phyloP scores from a whole-genome alignment of 352 stramenopile genomes.

The Phytophthora gonapodyides region DNA sequence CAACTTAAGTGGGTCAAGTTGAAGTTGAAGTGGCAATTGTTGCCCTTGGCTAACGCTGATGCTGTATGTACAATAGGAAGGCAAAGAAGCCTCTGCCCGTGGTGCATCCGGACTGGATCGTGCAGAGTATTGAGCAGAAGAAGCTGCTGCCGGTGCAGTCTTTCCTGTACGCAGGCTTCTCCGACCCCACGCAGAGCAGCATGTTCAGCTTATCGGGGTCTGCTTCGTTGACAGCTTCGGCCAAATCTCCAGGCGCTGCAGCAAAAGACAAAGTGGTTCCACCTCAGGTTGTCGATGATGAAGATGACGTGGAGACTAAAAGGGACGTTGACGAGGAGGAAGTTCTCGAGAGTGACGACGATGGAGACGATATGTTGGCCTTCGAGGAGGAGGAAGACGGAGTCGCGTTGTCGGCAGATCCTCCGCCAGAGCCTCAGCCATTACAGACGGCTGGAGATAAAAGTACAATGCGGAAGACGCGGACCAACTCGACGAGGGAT shows the following conservation, averaged over 20 bases:
- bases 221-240: background rate
- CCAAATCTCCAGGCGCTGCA: slow-evolving; percentile 2
- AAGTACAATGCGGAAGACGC: slow-evolving; percentile 7
- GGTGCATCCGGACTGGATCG: slow-evolving; percentile 91
- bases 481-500: slow-evolving; percentile 71
- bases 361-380: slow-evolving; percentile 14
- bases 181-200: slow-evolving; percentile 65
- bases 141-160: slow-evolving; percentile 70
- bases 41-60: background rate
- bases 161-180: slow-evolving; percentile 89
- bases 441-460: background rate
- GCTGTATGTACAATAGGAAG: slow-evolving; percentile 38
- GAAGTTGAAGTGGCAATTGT: slow-evolving; percentile 13
- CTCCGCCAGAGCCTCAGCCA: slow-evolving; percentile 1
- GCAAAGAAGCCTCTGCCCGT: slow-evolving; percentile 70
- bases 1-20: slow-evolving; percentile 74
- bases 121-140: slow-evolving; percentile 82
- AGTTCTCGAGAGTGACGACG: slow-evolving; percentile 1
- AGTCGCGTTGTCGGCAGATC: slow-evolving; percentile 1
- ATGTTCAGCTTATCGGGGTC: slow-evolving; percentile 30
- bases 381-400: slow-evolving; percentile 17
- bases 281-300: background rate
- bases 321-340: background rate
- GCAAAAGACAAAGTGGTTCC: slow-evolving; percentile 7
- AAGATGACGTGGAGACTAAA: slow-evolving; percentile 18